These are phyloP conservation scores for Fonsecaea pedrosoi DNA, from an alignment of 2,329 filamentous ascomycete species.

Conservation along the genomic window DNA sequence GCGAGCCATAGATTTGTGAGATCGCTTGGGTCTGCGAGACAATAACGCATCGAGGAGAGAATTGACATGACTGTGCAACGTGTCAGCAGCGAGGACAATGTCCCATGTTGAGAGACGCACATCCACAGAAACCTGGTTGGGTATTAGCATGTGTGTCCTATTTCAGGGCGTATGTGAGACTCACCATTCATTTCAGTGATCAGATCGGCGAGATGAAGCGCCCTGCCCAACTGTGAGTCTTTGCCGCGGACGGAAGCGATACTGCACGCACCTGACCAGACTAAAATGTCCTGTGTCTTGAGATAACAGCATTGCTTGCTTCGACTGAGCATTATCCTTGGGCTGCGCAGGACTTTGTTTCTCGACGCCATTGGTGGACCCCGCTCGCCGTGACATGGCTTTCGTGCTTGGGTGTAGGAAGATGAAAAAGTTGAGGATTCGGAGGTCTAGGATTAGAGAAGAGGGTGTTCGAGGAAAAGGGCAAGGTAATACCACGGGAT, in stretches of 20 bases:
- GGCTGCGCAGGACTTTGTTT: conserved; percentile 30
- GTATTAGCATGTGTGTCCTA: conserved; percentile 22
- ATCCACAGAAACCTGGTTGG: conserved; percentile 56
- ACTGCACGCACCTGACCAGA: conserved; percentile 53
- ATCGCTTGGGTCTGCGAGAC: conserved; percentile 72
- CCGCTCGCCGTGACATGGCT: conserved; percentile 40
- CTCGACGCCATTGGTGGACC: conserved; percentile 30
- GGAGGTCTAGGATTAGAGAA: background rate
- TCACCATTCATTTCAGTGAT: conserved; percentile 59
- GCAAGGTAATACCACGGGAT: background rate
- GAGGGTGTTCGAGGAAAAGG: background rate
- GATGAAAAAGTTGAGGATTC: background rate
- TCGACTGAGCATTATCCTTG: conserved; percentile 51
- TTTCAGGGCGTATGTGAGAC: conserved; percentile 3
- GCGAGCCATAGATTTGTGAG: conserved; percentile 78
- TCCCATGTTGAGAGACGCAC: conserved; percentile 43
- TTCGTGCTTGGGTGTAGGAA: conserved; percentile 4
- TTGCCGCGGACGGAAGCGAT: background rate
- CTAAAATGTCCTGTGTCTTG: conserved; percentile 59
- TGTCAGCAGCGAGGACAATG: conserved; percentile 14
- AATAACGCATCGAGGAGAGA: conserved; percentile 93
- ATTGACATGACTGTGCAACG: conserved; percentile 77
- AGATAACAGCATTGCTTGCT: conserved; percentile 58
- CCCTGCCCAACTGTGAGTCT: conserved; percentile 42
- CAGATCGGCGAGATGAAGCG: conserved; percentile 58